Conservation (phyloP, 2,329 filamentous ascomycete species). For the Onygena corvina region DNA sequence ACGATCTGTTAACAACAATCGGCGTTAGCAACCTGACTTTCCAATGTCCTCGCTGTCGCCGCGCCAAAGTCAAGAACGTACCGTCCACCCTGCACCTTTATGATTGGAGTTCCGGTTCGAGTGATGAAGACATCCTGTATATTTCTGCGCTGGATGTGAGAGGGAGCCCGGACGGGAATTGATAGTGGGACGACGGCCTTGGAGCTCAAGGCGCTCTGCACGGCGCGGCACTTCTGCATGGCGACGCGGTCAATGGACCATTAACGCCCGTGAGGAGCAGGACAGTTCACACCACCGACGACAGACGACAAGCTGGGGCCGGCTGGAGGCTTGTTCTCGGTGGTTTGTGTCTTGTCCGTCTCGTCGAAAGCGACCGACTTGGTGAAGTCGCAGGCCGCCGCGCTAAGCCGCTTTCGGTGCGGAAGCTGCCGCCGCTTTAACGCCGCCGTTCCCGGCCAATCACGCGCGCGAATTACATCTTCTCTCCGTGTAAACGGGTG, state of each 20-base stretch:
- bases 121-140: slow-evolving; percentile 83
- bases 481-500: too few relatives aligned
- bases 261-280: slow-evolving; percentile 14
- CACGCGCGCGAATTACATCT: too few relatives aligned
- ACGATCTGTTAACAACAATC: slow-evolving; percentile 47
- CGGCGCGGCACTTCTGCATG: slow-evolving; percentile 37
- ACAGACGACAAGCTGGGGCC: too few relatives aligned
- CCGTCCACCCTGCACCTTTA: slow-evolving; percentile 82
- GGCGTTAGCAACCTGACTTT: slow-evolving; percentile 17
- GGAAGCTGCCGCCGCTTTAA: too few relatives aligned
- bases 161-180: slow-evolving; percentile 23
- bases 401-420: too few relatives aligned
- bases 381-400: too few relatives aligned
- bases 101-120: slow-evolving; percentile 87
- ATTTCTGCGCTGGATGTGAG: slow-evolving; percentile 37
- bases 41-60: slow-evolving; percentile 9
- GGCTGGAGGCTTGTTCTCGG: too few relatives aligned
- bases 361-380: too few relatives aligned
- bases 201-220: slow-evolving; percentile 32
- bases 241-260: slow-evolving; percentile 23
- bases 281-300: slow-evolving; percentile 3
- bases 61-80: slow-evolving; percentile 36
- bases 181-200: slow-evolving; percentile 26
- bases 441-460: too few relatives aligned
- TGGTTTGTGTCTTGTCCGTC: too few relatives aligned